Conservation (phyloP, 257 asterid genomes). For the Nicotiana paniculata region DNA sequence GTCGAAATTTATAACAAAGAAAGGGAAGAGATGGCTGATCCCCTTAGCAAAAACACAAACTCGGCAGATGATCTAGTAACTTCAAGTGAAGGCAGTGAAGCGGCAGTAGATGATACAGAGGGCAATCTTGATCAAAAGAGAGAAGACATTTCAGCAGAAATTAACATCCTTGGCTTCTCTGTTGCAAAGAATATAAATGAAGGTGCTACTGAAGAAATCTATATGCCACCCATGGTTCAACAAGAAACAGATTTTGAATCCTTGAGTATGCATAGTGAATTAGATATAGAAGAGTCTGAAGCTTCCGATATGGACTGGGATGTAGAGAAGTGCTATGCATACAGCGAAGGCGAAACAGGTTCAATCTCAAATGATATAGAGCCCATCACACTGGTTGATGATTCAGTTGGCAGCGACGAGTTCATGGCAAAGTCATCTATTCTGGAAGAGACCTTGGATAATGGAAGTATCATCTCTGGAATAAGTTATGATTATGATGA, state of each 20-base stretch:
- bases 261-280: constrained; percentile 1
- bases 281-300: constrained; percentile 19
- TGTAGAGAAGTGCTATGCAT: constrained; percentile 19
- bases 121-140: constrained; percentile 10
- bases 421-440: background rate
- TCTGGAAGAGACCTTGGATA: constrained; percentile 27
- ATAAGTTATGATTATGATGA: constrained; percentile 6
- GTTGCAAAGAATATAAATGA: constrained; percentile 10
- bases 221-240: too few species aligned
- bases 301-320: constrained; percentile 60
- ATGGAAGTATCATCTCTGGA: constrained; percentile 27
- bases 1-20: constrained; percentile 40
- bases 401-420: background rate
- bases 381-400: background rate
- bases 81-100: background rate
- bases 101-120: constrained; percentile 5
- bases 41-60: background rate
- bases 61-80: background rate
- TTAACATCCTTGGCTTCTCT: background rate
- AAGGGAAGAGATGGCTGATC: constrained; percentile 15
- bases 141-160: constrained; percentile 4
- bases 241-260: constrained; percentile 3
- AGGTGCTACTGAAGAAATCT: background rate
- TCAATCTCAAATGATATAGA: background rate
- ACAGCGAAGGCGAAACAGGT: background rate